phyloP scores from a whole-genome alignment of 345 rosid species.

The Raphanus sativus region DNA sequence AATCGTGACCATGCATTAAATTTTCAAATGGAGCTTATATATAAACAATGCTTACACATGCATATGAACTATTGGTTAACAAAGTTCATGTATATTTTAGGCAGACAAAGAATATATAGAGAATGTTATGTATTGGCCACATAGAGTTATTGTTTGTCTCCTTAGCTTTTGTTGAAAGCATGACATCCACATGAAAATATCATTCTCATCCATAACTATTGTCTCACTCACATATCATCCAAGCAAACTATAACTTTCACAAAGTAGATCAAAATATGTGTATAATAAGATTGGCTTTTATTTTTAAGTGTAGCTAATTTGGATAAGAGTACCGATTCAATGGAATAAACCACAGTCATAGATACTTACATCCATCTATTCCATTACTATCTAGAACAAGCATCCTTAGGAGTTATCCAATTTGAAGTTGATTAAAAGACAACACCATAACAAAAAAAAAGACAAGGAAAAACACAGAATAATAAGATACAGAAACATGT shows the following conservation, averaged over 20 bases:
- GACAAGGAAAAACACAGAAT: not conserved
- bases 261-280: conserved; percentile 4
- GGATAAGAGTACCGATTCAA: conserved; percentile 36
- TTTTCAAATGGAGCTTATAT: conserved; percentile 6
- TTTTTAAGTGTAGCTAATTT: not conserved
- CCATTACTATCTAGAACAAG: conserved; percentile 2
- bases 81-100: conserved; percentile 1
- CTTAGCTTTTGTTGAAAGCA: conserved; percentile 30
- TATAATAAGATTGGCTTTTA: not conserved
- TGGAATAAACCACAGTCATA: conserved; percentile 36
- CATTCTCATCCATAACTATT: conserved; percentile 41
- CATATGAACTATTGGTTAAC: conserved; percentile 21
- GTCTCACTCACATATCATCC: conserved; percentile 41
- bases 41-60: conserved; percentile 30
- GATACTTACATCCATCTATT: conserved; percentile 11
- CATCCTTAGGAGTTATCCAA: not conserved
- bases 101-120: conserved; percentile 25
- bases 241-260: conserved; percentile 36
- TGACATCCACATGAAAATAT: conserved; percentile 43
- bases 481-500: no score
- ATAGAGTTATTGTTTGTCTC: conserved; percentile 37
- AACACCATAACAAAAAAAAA: not conserved
- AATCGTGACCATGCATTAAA: conserved; percentile 31
- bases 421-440: conserved; percentile 19
- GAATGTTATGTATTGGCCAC: conserved; percentile 31